phyloP scores from a whole-genome alignment of 139 green algal genomes.

The Raphidocelis subcapitata region DNA sequence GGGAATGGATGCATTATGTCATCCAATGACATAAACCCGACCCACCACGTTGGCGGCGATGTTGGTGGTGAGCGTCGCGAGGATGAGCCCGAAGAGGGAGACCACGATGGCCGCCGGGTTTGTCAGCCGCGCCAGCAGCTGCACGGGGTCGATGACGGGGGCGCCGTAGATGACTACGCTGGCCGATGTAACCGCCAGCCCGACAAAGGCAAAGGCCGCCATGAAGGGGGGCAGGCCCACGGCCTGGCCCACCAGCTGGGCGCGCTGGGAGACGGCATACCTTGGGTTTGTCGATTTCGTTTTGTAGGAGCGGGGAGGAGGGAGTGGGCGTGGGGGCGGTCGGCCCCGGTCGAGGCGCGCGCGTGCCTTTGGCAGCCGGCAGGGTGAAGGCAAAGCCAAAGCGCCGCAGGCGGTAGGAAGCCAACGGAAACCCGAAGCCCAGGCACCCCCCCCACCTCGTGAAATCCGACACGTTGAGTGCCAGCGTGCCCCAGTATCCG shows the following conservation, averaged over 20 bases:
- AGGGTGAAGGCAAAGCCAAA: too few species aligned
- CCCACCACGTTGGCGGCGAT: conserved; percentile 84
- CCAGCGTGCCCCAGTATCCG: conserved; percentile 79
- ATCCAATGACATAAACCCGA: too few species aligned
- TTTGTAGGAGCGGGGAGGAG: not conserved
- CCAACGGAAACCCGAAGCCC: too few species aligned
- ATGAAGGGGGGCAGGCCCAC: conserved; percentile 80
- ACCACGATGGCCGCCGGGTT: conserved; percentile 44
- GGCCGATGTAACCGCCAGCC: conserved; percentile 74
- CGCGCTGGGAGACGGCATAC: conserved; percentile 47
- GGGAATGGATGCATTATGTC: too few species aligned
- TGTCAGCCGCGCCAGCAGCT: conserved; percentile 55
- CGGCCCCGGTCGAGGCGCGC: too few species aligned
- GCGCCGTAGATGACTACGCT: conserved; percentile 75
- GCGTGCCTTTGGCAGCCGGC: too few species aligned
- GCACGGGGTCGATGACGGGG: conserved; percentile 72
- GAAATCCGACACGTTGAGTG: conserved; percentile 86
- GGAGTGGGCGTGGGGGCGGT: not conserved
- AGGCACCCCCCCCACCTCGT: conserved; percentile 50
- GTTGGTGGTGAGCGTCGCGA: conserved; percentile 84
- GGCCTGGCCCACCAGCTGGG: conserved; percentile 64
- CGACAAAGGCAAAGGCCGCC: conserved; percentile 30
- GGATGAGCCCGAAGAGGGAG: conserved; percentile 62
- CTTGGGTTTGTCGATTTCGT: not conserved
- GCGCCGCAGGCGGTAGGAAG: too few species aligned